Base-by-base conservation (phyloP, 2,329 filamentous ascomycete genomes). In the Pseudodiploospora longispora region DNA sequence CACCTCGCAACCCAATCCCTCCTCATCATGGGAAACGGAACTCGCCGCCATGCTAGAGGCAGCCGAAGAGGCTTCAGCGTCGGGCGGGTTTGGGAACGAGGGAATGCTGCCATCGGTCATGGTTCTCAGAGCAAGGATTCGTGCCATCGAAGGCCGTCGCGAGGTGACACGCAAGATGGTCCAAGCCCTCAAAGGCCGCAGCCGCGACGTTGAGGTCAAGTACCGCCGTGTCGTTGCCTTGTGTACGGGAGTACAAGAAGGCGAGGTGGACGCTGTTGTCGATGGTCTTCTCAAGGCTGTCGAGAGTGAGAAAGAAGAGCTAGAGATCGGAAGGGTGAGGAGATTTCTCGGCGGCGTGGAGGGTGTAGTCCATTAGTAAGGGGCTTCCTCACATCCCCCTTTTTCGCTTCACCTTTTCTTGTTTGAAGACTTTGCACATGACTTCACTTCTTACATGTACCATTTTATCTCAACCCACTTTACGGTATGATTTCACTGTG, bases 171-270 rank as follows among this genome's bases (percentile, higher is more conserved):
- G 78, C 42, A 77, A 79, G 41, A 79, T 84, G 53, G 82, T 88
- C 2, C 75, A 77, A 12, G 76, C 76, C 5, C 74, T 98, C 6
- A 83, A 87, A 60, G 82, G 83, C 30, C 82, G 86, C 47, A 91
- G 87, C 54, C 83, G 82, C 4, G 89, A 95, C 43, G 74, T 95
- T 4, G 91, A 95, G 58, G 74, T 84, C 52, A 88, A 93, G 64
- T 96, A 96, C 61, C 78, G 89, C 28, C 85, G 84, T 52, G 87
- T 97, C 30, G 88, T 98, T 27, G 82, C 85, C 43, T 70, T 96
- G 9, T 96, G 91, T 60, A 95, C 89, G 0, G 82, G 81, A 6
- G 85, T 90, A 31, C 75, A 80, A 1, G 88, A 94, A 49, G 74
- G 75, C 6, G 78, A 87, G 46, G 85, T 97, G 10, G 93, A 97